Percentiles rank a stretch among this genome's conserved stretches.
phyloP scores from a whole-genome alignment of 331 rosid genomes.

The Quercus phellos region DNA sequence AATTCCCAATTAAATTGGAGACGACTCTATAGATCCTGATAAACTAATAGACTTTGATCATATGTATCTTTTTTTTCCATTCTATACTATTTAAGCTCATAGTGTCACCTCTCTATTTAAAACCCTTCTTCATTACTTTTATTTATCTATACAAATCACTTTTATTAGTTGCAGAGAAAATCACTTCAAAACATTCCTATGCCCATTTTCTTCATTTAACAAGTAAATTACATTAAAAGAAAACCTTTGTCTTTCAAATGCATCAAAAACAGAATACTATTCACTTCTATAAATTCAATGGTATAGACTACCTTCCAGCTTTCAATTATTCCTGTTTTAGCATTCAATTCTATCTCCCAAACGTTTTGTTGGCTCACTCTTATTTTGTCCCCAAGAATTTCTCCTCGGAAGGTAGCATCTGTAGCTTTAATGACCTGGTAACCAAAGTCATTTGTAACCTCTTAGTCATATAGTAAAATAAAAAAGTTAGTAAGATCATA shows the following conservation, averaged over 20 bases:
- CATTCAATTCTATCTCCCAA: conserved; percentile 71
- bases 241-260: neutral
- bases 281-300: neutral
- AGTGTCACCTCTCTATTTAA: no score
- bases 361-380: conserved; percentile 46
- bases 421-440: conserved; percentile 53
- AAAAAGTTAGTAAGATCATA: neutral
- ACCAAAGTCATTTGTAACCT: conserved; percentile 11
- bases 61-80: no score
- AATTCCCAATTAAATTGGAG: no score
- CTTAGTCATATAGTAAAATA: neutral
- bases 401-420: conserved; percentile 33
- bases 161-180: neutral
- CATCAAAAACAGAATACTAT: neutral
- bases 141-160: neutral
- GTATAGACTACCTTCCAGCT: conserved; percentile 76
- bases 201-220: neutral
- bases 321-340: conserved; percentile 64
- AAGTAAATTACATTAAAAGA: neutral
- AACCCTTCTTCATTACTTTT: no score
- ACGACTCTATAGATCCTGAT: no score
- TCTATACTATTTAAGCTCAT: no score
- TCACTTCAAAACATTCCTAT: neutral
- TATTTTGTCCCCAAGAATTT: conserved; percentile 48
- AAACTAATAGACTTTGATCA: no score